These are phyloP conservation scores for Escallonia herrerae DNA, from an alignment of 129 eudicot species.

Conservation along the genomic window DNA sequence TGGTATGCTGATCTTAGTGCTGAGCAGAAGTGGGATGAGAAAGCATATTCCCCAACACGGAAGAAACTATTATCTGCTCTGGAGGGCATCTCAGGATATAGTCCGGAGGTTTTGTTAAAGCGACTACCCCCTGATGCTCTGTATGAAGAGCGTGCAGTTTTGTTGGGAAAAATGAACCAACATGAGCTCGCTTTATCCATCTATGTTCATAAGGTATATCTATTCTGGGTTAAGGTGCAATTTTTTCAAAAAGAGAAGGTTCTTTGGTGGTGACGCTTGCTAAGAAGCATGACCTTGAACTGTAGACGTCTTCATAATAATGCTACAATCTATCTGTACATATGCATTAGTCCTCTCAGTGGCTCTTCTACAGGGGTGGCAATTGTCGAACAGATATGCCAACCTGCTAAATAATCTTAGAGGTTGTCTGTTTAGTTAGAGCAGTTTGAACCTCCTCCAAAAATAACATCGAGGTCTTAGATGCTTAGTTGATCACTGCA, in stretches of 20 bases:
- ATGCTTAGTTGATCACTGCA: not conserved
- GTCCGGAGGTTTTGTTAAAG: slow-evolving; percentile 66
- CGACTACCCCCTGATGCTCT: slow-evolving; percentile 83
- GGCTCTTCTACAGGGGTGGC: not conserved
- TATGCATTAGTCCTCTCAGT: not conserved
- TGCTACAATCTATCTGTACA: too few relatives aligned
- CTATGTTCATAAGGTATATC: slow-evolving; percentile 82
- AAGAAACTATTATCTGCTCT: slow-evolving; percentile 82
- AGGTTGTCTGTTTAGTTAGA: not conserved
- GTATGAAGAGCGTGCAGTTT: slow-evolving; percentile 82
- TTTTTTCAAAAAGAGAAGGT: not conserved
- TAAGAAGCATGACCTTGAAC: too few relatives aligned
- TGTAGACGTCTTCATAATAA: too few relatives aligned
- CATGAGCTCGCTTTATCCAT: slow-evolving; percentile 95
- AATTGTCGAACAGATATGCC: not conserved
- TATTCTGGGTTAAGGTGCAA: not conserved
- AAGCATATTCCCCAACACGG: slow-evolving; percentile 66
- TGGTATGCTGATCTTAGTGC: slow-evolving; percentile 67
- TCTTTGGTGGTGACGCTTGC: too few relatives aligned
- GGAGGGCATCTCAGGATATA: slow-evolving; percentile 81
- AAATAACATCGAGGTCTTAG: too few relatives aligned
- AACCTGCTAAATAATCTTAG: not conserved
- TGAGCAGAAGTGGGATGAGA: slow-evolving; percentile 88
- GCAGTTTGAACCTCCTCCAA: not conserved
- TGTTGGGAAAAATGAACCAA: slow-evolving; percentile 95